phyloP scores from a whole-genome alignment of 2,329 filamentous ascomycete species.

The Nemania sp. region DNA sequence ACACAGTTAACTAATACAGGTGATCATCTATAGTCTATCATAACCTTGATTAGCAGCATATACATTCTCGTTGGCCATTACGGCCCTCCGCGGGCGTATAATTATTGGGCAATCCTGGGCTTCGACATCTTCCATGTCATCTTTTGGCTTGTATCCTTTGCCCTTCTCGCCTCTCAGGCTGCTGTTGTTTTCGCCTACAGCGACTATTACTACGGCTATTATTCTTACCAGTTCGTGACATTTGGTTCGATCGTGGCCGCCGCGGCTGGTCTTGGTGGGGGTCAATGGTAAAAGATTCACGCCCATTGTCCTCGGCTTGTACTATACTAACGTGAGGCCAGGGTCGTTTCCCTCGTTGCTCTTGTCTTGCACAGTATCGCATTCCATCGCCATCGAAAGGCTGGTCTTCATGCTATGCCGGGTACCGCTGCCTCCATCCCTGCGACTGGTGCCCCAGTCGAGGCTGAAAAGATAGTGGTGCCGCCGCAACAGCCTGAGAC shows the following conservation, averaged over 20 bases:
- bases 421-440: slow-evolving; percentile 23
- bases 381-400: slow-evolving; percentile 50
- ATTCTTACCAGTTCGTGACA: slow-evolving; percentile 31
- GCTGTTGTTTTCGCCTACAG: slow-evolving; percentile 34
- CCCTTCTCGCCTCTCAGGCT: slow-evolving; percentile 46
- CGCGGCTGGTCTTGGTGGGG: slow-evolving; percentile 47
- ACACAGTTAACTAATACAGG: neutral
- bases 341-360: slow-evolving; percentile 48
- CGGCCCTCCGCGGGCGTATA: slow-evolving; percentile 49
- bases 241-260: slow-evolving; percentile 41
- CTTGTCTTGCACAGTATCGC: slow-evolving; percentile 48
- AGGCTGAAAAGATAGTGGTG: slow-evolving; percentile 36
- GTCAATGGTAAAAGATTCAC: slow-evolving; percentile 48
- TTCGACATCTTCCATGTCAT: slow-evolving; percentile 57
- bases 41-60: slow-evolving; percentile 50
- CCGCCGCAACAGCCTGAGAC: slow-evolving; percentile 35
- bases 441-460: neutral
- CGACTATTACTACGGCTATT: slow-evolving; percentile 31
- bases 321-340: slow-evolving; percentile 32
- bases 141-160: slow-evolving; percentile 56
- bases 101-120: slow-evolving; percentile 57
- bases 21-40: slow-evolving; percentile 42
- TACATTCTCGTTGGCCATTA: slow-evolving; percentile 54
- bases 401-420: slow-evolving; percentile 48
- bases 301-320: neutral